Conservation (phyloP, 371 early-diverging fungal genomes). For the Rhizopus delemar region DNA sequence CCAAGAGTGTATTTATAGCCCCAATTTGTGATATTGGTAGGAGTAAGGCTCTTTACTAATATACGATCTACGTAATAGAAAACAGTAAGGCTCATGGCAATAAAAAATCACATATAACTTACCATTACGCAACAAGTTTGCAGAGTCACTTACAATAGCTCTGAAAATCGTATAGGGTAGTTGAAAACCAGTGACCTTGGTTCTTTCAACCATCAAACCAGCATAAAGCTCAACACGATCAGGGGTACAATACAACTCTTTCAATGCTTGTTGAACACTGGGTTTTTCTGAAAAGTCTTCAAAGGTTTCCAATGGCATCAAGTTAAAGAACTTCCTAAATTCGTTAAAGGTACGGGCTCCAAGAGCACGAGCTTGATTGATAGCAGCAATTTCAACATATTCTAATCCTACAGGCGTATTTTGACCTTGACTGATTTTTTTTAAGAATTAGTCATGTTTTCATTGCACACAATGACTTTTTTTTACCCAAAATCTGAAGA, state of each 20-base stretch:
- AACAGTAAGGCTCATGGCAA: no score
- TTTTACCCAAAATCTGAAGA: conserved; percentile 37
- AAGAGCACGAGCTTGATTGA: conserved; percentile 39
- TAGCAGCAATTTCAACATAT: conserved; percentile 51
- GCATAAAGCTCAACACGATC: conserved; percentile 56
- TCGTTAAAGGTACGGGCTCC: conserved; percentile 51
- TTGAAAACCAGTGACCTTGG: conserved; percentile 41
- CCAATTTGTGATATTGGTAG: conserved; percentile 44
- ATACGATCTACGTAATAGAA: conserved; percentile 22
- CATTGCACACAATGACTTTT: no score
- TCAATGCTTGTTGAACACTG: conserved; percentile 39
- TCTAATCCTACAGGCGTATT: conserved; percentile 47
- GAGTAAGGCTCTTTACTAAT: conserved; percentile 38
- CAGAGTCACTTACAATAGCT: conserved; percentile 54
- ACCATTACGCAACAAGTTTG: conserved; percentile 57
- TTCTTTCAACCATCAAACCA: conserved; percentile 50
- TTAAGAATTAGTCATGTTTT: background rate
- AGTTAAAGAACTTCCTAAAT: conserved; percentile 42
- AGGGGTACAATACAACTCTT: conserved; percentile 44
- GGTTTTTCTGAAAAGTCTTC: conserved; percentile 45
- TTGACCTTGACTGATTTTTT: conserved; percentile 36
- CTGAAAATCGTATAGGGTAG: conserved; percentile 53
- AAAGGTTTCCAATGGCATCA: conserved; percentile 40
- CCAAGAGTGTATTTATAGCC: conserved; percentile 32
- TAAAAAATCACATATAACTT: conserved; percentile 7